Evolutionary conservation across 73 alveolate genomes (phyloP), one percentile per base, ranked within the genome.

Genomic region (Breviolum minutum): DNA sequence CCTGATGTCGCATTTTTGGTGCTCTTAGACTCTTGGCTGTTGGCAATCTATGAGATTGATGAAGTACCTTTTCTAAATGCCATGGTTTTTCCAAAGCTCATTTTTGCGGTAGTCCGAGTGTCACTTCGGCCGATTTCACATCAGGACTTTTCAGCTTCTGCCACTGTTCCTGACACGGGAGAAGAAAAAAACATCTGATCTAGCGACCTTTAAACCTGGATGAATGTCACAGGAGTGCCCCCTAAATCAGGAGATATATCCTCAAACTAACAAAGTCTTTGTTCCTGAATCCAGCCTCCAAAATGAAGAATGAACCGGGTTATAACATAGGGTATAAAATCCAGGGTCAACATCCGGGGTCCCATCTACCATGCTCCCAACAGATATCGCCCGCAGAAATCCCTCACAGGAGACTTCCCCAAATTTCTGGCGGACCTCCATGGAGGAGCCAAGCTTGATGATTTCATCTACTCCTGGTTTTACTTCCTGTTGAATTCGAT

Each of bases 51-150:
- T 40, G 54, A 2, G 54, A 40, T 40, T 40, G 54, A 40, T 40
- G 54, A 40, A 40, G 54, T 40, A 40, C 54, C 54, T 40, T 40
- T 40, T 40, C 54, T 73, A 13, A 13, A 73, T 73, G 82, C 82
- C 13, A 73, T 29, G 54, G 14, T 40, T 13, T 26, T 73, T 29
- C 27, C 54, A 54, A 73, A 73, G 40, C 30, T 73, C 60, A 22
- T 26, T 9, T 22, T 12, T 8, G 8, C 6, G 63, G 14, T 20
- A 26, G 63, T 14, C 87, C 88, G 60, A 61, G 97, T 9, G 13
- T 48, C 97, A 71, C 40, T 40, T 71, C 97, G 7, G 79, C 29
- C 12, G 97, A 63, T 76, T 91, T 91, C 60, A 68, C 70, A 27
- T 70, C 66, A 24, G 81, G 87, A 12, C 29, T 60, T 26, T 83